phyloP scores from a whole-genome alignment of 352 stramenopile species.

The Blastocystis sp. region DNA sequence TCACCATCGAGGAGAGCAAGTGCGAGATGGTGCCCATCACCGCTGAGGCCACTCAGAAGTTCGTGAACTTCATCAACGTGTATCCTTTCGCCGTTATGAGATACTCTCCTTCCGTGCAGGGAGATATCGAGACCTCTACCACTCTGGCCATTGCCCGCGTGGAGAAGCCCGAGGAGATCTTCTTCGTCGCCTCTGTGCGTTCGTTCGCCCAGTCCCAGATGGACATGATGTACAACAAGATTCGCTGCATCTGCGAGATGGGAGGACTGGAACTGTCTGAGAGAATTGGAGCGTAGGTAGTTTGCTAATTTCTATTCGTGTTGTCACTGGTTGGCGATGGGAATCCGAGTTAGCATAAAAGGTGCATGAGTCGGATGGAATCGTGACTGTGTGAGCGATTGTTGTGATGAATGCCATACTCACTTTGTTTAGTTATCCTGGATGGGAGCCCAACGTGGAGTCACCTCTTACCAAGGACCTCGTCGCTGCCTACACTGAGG shows the following conservation, averaged over 20 bases:
- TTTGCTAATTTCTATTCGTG: slow-evolving; percentile 38
- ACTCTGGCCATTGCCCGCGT: slow-evolving; percentile 45
- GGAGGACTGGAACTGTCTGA: slow-evolving; percentile 41
- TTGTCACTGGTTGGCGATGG: not conserved
- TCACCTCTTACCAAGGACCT: slow-evolving; percentile 65
- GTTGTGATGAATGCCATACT: slow-evolving; percentile 19
- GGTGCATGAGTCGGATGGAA: not conserved
- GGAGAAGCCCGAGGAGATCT: not conserved
- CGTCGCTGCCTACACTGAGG: slow-evolving; percentile 63
- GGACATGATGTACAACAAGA: slow-evolving; percentile 62
- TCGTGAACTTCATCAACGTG: slow-evolving; percentile 61
- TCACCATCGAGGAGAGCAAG: slow-evolving; percentile 1
- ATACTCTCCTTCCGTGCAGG: slow-evolving; percentile 19
- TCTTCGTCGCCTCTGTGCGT: slow-evolving; percentile 34
- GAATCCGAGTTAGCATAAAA: slow-evolving; percentile 56
- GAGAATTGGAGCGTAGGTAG: slow-evolving; percentile 62
- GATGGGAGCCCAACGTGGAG: slow-evolving; percentile 67
- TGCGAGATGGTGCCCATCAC: slow-evolving; percentile 21
- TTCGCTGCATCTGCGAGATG: slow-evolving; percentile 51
- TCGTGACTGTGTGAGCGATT: not conserved
- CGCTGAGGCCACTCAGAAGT: slow-evolving; percentile 30
- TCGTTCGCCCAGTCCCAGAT: slow-evolving; percentile 57
- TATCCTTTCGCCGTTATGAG: slow-evolving; percentile 58
- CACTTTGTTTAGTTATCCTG: slow-evolving; percentile 65
- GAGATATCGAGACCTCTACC: slow-evolving; percentile 55